phyloP scores from a whole-genome alignment of 495 filamentous ascomycete species.

The Annulohypoxylon stygium region DNA sequence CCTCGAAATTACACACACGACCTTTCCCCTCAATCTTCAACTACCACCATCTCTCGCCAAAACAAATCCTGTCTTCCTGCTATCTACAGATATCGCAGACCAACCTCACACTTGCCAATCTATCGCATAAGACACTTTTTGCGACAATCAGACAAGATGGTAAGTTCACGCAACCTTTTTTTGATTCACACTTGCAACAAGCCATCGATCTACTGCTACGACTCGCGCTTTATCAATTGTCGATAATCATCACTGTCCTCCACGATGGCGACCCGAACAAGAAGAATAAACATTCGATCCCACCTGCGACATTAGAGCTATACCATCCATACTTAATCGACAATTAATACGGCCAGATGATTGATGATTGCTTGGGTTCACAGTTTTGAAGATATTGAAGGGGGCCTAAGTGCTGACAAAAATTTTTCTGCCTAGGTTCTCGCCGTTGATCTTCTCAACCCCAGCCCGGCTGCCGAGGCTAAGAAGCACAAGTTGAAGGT shows the following conservation, averaged over 20 bases:
- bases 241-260: conserved; percentile 13
- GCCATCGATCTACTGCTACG: conserved; percentile 12
- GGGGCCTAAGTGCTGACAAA: conserved; percentile 54
- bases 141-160: conserved; percentile 68
- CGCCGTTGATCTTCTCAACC: conserved; percentile 99
- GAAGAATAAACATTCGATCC: background rate
- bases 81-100: conserved; percentile 58
- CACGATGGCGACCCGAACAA: conserved; percentile 9
- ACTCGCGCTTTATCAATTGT: conserved; percentile 25
- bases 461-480: conserved; percentile 92
- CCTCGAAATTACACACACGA: conserved; percentile 41
- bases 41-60: conserved; percentile 51
- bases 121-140: conserved; percentile 51
- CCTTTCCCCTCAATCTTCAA: conserved; percentile 50
- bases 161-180: conserved; percentile 57
- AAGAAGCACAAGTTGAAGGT: conserved; percentile 99
- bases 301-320: background rate
- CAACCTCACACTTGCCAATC: conserved; percentile 62
- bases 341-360: conserved; percentile 11
- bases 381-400: background rate
- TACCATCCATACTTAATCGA: conserved; percentile 1
- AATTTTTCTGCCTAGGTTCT: conserved; percentile 80
- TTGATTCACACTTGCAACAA: conserved; percentile 33
- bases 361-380: conserved; percentile 21
- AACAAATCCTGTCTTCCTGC: conserved; percentile 60